Base-by-base conservation (phyloP, 2,329 filamentous ascomycete genomes). In the Hypoxylon sp. region DNA sequence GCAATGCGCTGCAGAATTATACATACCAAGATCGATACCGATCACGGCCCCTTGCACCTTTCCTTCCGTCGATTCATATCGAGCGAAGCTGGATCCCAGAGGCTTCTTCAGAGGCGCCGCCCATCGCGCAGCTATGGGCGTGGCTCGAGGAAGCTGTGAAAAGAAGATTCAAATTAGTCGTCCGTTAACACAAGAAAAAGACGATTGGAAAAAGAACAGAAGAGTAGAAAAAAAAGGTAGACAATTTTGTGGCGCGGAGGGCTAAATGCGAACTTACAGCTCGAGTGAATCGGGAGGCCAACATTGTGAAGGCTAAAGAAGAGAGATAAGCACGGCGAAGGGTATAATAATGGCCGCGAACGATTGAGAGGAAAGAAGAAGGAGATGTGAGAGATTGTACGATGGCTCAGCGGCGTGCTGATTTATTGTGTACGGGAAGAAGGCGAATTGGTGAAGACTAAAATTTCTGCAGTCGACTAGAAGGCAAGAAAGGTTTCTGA, bases 31-130 rank as follows among this genome's bases (percentile, higher is more conserved):
- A 85, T 98, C 94, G 77, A 98, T 97, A 88, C 95, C 95, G 74
- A 98, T 97, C 77, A 98, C 94, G 73, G 91, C 81, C 74, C 95
- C 95, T 82, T 94, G 91, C 61, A 98, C 91, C 87, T 97, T 97
- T 72, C 85, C 86, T 67, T 90, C 88, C 68, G 90, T 89, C 35
- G 88, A 89, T 77, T 90, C 89, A 81, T 90, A 92, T 72, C 90
- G 84, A 73, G 88, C 86, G 75, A 94, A 91, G 71, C 86, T 86
- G 66, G 90, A 86, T 67, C 83, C 83, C 71, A 91, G 77, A 66
- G 91, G 87, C 70, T 88, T 85, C 79, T 88, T 88, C 75, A 87
- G 78, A 73, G 85, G 79, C 59, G 84, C 81, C 70, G 87, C 83
- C 72, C 87, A 83, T 78, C 89, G 88, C 74, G 87, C 81, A 76